phyloP scores from a whole-genome alignment of 2,329 filamentous ascomycete genomes.

The Penicillium sp. region DNA sequence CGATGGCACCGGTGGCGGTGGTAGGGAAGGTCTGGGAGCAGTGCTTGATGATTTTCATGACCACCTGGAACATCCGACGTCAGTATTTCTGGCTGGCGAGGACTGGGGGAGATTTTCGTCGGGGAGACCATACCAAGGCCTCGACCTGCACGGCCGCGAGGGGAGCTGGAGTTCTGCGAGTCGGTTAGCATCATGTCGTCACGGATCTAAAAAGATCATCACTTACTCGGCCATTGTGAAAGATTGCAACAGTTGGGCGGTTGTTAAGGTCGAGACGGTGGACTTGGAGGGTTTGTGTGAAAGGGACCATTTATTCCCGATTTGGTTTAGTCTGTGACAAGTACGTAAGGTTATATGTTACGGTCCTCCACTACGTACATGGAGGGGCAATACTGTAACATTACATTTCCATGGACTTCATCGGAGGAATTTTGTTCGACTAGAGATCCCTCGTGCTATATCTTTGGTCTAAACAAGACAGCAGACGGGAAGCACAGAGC shows the following conservation, averaged over 20 bases:
- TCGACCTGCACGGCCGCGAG: conserved; percentile 87
- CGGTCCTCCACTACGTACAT: fast-evolving
- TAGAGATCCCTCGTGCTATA: not conserved
- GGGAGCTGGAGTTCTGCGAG: conserved; percentile 54
- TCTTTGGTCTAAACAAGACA: not conserved
- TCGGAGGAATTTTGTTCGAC: not conserved
- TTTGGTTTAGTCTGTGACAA: conserved; percentile 17
- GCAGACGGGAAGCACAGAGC: no score
- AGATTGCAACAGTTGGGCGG: conserved; percentile 16
- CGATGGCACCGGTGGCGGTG: conserved; percentile 76
- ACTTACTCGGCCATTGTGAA: conserved; percentile 23
- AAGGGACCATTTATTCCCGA: conserved; percentile 17
- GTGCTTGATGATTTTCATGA: conserved; percentile 98
- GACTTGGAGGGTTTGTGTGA: conserved; percentile 21
- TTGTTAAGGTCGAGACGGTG: conserved; percentile 15
- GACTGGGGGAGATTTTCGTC: conserved; percentile 28
- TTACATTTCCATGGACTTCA: conserved; percentile 1
- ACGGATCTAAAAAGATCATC: not conserved
- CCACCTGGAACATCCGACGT: conserved; percentile 52
- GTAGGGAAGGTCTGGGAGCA: conserved; percentile 80
- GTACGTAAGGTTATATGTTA: conserved; percentile 1
- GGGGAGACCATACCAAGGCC: conserved; percentile 62
- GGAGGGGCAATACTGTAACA: conserved; percentile 17
- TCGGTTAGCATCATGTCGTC: conserved; percentile 15
- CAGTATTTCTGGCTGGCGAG: conserved; percentile 24